These are phyloP conservation scores for Suhomyces taliae DNA, from an alignment of 1,139 yeast genomes.

Conservation along the genomic window DNA sequence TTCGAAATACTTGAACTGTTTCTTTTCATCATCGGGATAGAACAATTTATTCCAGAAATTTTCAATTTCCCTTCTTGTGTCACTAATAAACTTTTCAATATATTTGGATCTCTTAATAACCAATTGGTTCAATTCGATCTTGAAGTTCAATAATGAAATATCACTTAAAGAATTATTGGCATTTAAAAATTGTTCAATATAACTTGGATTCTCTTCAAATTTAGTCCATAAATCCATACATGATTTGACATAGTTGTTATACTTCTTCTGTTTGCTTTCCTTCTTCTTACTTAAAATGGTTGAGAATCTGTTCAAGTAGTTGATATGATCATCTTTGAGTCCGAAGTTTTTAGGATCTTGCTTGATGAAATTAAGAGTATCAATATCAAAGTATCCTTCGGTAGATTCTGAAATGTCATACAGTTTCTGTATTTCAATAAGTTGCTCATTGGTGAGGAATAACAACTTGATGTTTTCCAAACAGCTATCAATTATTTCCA, in stretches of 20 bases:
- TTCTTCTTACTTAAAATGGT: constrained; percentile 28
- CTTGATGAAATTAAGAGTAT: constrained; percentile 37
- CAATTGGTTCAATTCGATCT: constrained; percentile 58
- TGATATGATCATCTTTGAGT: constrained; percentile 35
- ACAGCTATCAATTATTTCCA: constrained; percentile 25
- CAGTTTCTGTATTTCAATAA: constrained; percentile 34
- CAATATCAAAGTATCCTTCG: constrained; percentile 34
- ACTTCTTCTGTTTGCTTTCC: constrained; percentile 34
- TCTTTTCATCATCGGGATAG: constrained; percentile 49
- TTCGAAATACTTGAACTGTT: constrained; percentile 35
- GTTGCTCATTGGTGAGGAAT: constrained; percentile 35
- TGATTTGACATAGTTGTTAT: constrained; percentile 30
- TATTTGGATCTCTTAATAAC: constrained; percentile 59
- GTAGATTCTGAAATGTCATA: constrained; percentile 16
- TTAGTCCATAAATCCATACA: constrained; percentile 53
- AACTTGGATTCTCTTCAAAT: constrained; percentile 42
- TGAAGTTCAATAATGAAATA: constrained; percentile 38
- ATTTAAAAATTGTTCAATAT: constrained; percentile 35
- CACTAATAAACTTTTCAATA: constrained; percentile 66
- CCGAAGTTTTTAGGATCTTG: constrained; percentile 45
- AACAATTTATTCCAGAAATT: constrained; percentile 63
- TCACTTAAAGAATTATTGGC: constrained; percentile 42
- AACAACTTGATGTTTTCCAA: constrained; percentile 29
- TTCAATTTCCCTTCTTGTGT: constrained; percentile 57
- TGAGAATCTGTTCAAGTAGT: constrained; percentile 31